Base-by-base conservation (phyloP, 345 rosid species). In the Odontarrhena argentea region DNA sequence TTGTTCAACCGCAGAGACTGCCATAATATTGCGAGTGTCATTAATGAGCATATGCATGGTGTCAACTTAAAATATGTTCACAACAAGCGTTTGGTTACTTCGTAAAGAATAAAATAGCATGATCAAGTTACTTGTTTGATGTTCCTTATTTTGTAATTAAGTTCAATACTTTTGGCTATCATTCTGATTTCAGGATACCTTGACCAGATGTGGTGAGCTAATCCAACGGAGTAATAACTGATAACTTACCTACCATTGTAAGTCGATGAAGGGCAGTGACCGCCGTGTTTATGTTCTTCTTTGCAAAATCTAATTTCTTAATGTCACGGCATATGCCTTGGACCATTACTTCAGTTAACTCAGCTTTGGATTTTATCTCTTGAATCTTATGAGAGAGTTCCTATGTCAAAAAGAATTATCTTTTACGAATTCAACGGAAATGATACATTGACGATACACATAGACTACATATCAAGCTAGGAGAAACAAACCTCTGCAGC, bases 191-290 rank as follows among this genome's bases (percentile, higher is more conserved):
- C 49, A 32, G 22, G 57, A 11, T 12, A 42, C 24, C 25, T 34
- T 51, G 60, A 22, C 40, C 44, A 56, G 18, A 37, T 37, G 38
- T 4, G 57, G 13, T 63, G 41, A 55, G 37, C 49, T 43, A 14
- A 34, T 7, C 18, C 24, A 37, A 49, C 37, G 35, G 47, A 57
- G 35, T 44, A 43, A 42, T n/a, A 24, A 49, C 7, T 64, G 36
- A n/a, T 48, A 44, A 78, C 95, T 55, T 61, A 94, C 99, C 97
- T 76, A 94, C 78, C 99, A 94, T 94, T 32, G 97, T 91, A 55
- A 94, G 96, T 62, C 99, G 96, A 79, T 94, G 99, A 78, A 91
- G 96, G 69, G 99, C 99, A 70, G 99, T 91, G 64, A 94, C 91
- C 1, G 99, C 88, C 38, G 93, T 88, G 56, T 97, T 94, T 78